Evolutionary conservation across 495 filamentous ascomycete genomes (phyloP).

Genomic region (Xylaria telfairii): DNA sequence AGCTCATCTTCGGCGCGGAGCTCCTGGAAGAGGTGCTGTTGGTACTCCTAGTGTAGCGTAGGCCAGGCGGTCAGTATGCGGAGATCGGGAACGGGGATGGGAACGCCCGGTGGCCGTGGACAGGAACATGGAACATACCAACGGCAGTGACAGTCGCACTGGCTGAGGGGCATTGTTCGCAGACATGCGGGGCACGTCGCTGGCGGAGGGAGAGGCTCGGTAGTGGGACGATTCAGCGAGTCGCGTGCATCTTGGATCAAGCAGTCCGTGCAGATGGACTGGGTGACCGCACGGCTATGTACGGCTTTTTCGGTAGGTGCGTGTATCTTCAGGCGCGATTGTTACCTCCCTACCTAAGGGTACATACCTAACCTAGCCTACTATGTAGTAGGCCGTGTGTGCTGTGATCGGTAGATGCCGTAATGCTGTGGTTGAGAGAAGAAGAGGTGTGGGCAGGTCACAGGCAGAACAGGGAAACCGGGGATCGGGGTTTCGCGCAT

Average conservation of each 20-base stretch:
- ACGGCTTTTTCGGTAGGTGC: background rate
- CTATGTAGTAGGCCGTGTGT: background rate
- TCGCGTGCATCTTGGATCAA: conserved; percentile 30
- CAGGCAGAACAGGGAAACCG: conserved; percentile 26
- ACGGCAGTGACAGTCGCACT: conserved; percentile 90
- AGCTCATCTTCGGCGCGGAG: conserved; percentile 91
- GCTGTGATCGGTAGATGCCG: background rate
- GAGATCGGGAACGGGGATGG: background rate
- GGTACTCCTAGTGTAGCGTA: conserved; percentile 63
- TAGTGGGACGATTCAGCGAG: conserved; percentile 26
- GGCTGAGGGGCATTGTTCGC: conserved; percentile 65
- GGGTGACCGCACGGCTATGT: background rate
- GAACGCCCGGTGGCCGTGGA: background rate
- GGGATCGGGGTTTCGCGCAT: conserved; percentile 32
- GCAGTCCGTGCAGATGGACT: background rate
- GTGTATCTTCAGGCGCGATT: background rate
- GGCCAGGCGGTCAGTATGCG: conserved; percentile 7
- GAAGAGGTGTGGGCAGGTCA: background rate
- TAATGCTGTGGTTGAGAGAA: background rate
- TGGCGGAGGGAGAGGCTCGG: conserved; percentile 26
- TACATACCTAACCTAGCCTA: background rate
- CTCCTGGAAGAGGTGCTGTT: conserved; percentile 92
- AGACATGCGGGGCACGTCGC: conserved; percentile 50
- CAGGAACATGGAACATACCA: conserved; percentile 60
- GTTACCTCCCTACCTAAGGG: no score